phyloP scores from a whole-genome alignment of 2,329 filamentous ascomycete species.

The Colletotrichum truncatum region DNA sequence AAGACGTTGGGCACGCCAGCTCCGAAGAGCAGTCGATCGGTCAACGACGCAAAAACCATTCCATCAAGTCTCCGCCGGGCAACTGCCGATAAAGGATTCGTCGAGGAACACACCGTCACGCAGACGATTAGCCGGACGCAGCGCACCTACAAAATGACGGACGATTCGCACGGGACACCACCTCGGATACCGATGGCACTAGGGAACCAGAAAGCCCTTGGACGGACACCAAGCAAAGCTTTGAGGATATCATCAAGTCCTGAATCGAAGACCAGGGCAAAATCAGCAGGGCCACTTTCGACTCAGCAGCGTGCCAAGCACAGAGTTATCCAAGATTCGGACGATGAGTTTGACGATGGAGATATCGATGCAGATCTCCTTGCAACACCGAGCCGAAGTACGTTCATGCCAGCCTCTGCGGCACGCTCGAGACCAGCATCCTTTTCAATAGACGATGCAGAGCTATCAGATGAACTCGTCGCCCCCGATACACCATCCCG shows the following conservation, averaged over 20 bases:
- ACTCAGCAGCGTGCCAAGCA: slow-evolving; percentile 24
- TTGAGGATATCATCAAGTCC: slow-evolving; percentile 27
- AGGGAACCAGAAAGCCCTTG: slow-evolving; percentile 4
- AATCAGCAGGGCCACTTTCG: not conserved
- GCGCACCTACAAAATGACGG: slow-evolving; percentile 28
- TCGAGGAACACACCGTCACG: slow-evolving; percentile 34
- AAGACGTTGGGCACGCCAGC: slow-evolving; percentile 54
- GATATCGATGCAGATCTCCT: slow-evolving; percentile 65
- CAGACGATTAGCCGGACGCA: slow-evolving; percentile 35
- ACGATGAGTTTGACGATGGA: slow-evolving; percentile 68
- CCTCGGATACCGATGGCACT: slow-evolving; percentile 2
- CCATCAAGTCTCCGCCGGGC: slow-evolving; percentile 14
- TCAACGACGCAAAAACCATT: slow-evolving; percentile 23
- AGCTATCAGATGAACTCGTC: slow-evolving; percentile 26
- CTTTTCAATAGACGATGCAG: slow-evolving; percentile 19
- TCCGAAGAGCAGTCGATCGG: slow-evolving; percentile 40
- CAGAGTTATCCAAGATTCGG: slow-evolving; percentile 63
- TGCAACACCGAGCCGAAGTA: slow-evolving; percentile 47
- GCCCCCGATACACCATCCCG: slow-evolving; percentile 27
- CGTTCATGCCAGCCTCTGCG: slow-evolving; percentile 15
- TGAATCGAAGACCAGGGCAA: slow-evolving; percentile 29
- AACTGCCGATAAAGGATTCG: slow-evolving; percentile 20
- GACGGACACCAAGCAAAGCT: slow-evolving; percentile 35
- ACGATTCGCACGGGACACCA: slow-evolving; percentile 19
- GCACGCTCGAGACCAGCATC: slow-evolving; percentile 28